Conservation (phyloP, 805 yeast species). For the Wickerhamomyces ciferrii region DNA sequence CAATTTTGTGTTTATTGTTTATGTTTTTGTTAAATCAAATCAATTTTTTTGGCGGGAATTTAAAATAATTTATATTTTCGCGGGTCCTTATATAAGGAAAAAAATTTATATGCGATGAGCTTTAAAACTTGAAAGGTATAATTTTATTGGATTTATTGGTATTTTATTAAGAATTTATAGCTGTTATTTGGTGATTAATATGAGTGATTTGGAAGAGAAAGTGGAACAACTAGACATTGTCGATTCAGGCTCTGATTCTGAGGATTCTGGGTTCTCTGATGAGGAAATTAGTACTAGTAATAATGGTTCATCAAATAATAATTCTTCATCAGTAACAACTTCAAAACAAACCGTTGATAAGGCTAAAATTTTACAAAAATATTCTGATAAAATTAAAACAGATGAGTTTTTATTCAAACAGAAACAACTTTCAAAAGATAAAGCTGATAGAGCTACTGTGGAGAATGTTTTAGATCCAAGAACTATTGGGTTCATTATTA, state of each 20-base stretch:
- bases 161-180: no score
- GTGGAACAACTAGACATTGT: not conserved
- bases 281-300: not conserved
- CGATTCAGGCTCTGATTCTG: slow-evolving; percentile 1
- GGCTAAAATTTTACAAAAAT: slow-evolving; percentile 51
- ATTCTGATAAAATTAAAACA: slow-evolving; percentile 58
- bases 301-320: not conserved
- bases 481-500: slow-evolving; percentile 77
- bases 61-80: no score
- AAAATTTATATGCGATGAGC: not conserved
- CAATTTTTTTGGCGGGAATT: no score
- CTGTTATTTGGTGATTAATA: no score
- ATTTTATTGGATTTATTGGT: no score
- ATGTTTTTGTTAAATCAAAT: no score
- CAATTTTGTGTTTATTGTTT: no score
- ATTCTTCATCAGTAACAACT: not conserved
- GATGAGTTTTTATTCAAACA: slow-evolving; percentile 52
- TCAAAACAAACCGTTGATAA: slow-evolving; percentile 26
- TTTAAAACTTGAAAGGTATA: no score
- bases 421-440: slow-evolving; percentile 65
- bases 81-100: no score
- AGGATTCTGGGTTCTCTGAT: slow-evolving; percentile 8
- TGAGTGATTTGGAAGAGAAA: slow-evolving; percentile 5
- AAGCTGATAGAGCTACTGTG: slow-evolving; percentile 92
- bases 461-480: slow-evolving; percentile 96